Conservation (phyloP, 805 yeast species). For the Ogataea parapolymorpha region DNA sequence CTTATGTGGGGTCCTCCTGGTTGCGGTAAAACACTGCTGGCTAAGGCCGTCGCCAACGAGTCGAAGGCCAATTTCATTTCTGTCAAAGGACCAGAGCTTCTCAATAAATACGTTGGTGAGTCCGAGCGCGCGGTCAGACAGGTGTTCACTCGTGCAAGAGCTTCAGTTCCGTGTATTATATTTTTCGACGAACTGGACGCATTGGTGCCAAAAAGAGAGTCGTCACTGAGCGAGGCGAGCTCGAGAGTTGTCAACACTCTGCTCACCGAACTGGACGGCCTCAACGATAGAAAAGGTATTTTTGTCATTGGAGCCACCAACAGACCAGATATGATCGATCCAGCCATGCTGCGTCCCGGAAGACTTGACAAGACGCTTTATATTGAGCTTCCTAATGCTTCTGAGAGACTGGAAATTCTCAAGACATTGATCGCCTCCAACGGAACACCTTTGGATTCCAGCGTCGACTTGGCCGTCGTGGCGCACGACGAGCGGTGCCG, state of each 20-base stretch:
- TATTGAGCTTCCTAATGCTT: conserved; percentile 80
- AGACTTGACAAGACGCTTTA: conserved; percentile 89
- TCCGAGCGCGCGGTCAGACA: conserved; percentile 92
- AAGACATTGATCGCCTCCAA: conserved; percentile 68
- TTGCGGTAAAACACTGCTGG: conserved; percentile 93
- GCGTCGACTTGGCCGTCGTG: conserved; percentile 58
- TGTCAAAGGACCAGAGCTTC: conserved; percentile 93
- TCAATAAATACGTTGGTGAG: conserved; percentile 95
- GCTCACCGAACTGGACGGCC: conserved; percentile 91
- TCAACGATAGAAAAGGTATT: conserved; percentile 88
- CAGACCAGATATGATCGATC: conserved; percentile 97
- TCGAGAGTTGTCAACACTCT: conserved; percentile 93
- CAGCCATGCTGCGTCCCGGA: conserved; percentile 97
- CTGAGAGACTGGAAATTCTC: conserved; percentile 79
- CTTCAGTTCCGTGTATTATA: conserved; percentile 91
- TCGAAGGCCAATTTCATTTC: conserved; percentile 94
- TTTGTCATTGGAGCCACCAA: conserved; percentile 96
- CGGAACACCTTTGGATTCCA: conserved; percentile 66
- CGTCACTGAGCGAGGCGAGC: conserved; percentile 82
- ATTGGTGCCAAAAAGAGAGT: conserved; percentile 89
- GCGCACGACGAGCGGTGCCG: conserved; percentile 78
- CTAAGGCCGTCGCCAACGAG: conserved; percentile 97
- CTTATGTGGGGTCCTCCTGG: conserved; percentile 99
- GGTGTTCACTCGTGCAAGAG: conserved; percentile 87
- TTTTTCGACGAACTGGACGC: conserved; percentile 97